Evolutionary conservation across 768 basidiomycete genomes (phyloP).

Genomic region (Pulveroboletus sp.): DNA sequence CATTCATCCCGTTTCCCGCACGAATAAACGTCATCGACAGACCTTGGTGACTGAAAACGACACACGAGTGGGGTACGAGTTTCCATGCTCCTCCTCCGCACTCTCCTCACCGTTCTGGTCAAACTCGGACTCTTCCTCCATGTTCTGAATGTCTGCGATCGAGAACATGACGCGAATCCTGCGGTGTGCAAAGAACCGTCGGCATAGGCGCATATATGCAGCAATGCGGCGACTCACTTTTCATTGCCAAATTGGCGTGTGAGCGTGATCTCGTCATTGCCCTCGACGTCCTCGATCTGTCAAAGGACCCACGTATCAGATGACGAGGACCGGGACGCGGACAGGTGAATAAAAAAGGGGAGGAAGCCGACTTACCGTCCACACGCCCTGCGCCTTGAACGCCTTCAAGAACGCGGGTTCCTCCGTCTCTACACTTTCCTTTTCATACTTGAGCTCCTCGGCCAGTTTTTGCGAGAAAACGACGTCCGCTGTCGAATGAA

Average conservation of each 20-base stretch:
- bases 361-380: slow-evolving; percentile 50
- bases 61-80: slow-evolving; percentile 69
- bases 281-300: slow-evolving; percentile 65
- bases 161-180: slow-evolving; percentile 92
- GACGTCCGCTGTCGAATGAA: slow-evolving; percentile 55
- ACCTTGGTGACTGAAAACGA: slow-evolving; percentile 87
- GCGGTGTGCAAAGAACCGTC: not conserved
- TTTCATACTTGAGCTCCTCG: slow-evolving; percentile 86
- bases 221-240: slow-evolving; percentile 49
- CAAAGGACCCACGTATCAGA: not conserved
- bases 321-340: not conserved
- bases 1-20: not conserved
- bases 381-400: slow-evolving; percentile 71
- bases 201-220: not conserved
- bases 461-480: slow-evolving; percentile 68
- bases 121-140: slow-evolving; percentile 38
- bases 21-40: not conserved
- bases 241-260: slow-evolving; percentile 89
- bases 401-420: slow-evolving; percentile 74
- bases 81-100: slow-evolving; percentile 27
- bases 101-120: slow-evolving; percentile 38
- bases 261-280: slow-evolving; percentile 79
- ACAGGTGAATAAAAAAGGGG: no score
- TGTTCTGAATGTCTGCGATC: slow-evolving; percentile 74
- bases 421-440: slow-evolving; percentile 44